phyloP scores from a whole-genome alignment of 1,284 basidiomycete genomes.

The Cerioporus squamosus region DNA sequence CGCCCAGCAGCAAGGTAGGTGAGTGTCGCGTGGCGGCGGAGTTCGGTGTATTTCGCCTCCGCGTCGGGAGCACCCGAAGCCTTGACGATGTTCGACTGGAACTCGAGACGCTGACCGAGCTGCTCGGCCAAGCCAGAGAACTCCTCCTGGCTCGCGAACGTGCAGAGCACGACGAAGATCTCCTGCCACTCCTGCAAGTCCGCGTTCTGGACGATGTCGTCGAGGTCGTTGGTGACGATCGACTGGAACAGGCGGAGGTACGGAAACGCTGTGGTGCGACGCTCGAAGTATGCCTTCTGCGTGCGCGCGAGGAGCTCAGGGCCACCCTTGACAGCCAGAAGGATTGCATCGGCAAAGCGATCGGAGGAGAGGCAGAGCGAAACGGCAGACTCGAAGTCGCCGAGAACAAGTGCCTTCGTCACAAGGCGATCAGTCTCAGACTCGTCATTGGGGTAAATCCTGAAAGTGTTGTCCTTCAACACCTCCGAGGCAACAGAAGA shows the following conservation, averaged over 20 bases:
- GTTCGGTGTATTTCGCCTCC: constrained; percentile 52
- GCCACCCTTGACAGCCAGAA: constrained; percentile 92
- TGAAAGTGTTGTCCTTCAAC: constrained; percentile 82
- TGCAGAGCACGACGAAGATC: constrained; percentile 96
- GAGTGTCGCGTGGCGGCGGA: constrained; percentile 89
- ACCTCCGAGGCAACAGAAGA: constrained; percentile 83
- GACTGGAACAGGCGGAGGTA: constrained; percentile 96
- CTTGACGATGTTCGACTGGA: constrained; percentile 69
- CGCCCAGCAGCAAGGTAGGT: constrained; percentile 92
- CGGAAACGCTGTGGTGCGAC: constrained; percentile 75
- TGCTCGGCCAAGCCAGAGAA: constrained; percentile 90
- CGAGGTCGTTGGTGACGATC: constrained; percentile 91
- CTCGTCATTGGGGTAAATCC: constrained; percentile 90
- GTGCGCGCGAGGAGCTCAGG: constrained; percentile 88
- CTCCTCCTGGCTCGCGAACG: constrained; percentile 87
- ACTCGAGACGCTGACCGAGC: constrained; percentile 90
- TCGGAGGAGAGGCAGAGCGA: constrained; percentile 90
- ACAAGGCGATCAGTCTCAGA: constrained; percentile 88
- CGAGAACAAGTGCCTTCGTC: constrained; percentile 92
- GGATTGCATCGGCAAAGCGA: constrained; percentile 92
- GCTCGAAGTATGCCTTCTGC: constrained; percentile 94
- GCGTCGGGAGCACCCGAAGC: constrained; percentile 51
- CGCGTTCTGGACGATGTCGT: constrained; percentile 95
- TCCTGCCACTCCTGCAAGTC: constrained; percentile 96
- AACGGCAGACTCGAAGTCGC: constrained; percentile 94